Conservation (phyloP, 75 land plant genomes). For the Pinus taeda region DNA sequence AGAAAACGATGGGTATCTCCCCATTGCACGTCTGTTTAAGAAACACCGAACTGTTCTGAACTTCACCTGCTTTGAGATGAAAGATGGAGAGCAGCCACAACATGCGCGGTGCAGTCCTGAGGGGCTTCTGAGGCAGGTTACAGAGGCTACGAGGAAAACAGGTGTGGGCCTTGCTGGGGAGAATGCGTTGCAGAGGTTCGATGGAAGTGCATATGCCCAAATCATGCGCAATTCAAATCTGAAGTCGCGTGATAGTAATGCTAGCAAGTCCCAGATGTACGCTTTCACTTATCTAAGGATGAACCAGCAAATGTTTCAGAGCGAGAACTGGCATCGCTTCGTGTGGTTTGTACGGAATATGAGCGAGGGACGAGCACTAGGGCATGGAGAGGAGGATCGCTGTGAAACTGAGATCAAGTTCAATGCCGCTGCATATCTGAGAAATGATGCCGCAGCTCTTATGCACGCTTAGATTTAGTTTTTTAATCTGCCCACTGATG, state of each 20-base stretch:
- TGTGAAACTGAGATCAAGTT: conserved; percentile 28
- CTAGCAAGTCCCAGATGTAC: conserved; percentile 36
- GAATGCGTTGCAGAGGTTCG: conserved; percentile 89
- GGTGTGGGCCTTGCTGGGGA: conserved; percentile 80
- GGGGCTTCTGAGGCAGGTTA: conserved; percentile 72
- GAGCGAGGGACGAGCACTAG: conserved; percentile 40
- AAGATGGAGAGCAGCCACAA: conserved; percentile 66
- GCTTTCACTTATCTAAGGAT: conserved; percentile 81
- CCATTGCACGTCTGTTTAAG: conserved; percentile 73
- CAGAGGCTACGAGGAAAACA: conserved; percentile 52
- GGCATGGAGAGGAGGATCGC: conserved; percentile 27
- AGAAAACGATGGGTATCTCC: conserved; percentile 66
- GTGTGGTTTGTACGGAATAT: conserved; percentile 76
- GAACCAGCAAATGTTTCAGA: conserved; percentile 73
- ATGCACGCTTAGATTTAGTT: no score
- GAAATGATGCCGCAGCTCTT: conserved; percentile 23
- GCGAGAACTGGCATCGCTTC: conserved; percentile 66
- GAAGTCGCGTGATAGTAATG: conserved; percentile 35
- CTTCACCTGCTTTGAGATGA: conserved; percentile 98
- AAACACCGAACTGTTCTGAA: conserved; percentile 68
- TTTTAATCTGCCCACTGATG: no score
- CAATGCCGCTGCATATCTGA: not conserved
- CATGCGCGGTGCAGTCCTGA: conserved; percentile 81
- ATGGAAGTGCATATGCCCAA: conserved; percentile 57
- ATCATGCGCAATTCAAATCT: conserved; percentile 33